Conservation (phyloP, 371 early-diverging fungal species). For the Conidiobolus incongruus region DNA sequence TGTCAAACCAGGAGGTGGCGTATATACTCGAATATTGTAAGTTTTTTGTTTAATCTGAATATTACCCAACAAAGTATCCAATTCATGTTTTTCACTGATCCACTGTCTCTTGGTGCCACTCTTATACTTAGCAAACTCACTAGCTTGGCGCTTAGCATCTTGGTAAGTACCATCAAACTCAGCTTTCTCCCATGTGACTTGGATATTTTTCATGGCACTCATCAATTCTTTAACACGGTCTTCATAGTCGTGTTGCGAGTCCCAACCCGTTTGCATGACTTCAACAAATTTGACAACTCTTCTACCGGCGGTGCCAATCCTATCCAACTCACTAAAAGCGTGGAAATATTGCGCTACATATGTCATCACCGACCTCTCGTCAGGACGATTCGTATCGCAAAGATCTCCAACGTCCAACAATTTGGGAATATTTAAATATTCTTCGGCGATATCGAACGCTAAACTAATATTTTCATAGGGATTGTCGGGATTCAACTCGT, state of each 20-base stretch:
- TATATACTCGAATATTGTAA: constrained; percentile 65
- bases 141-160: constrained; percentile 47
- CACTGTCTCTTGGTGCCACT: constrained; percentile 55
- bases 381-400: constrained; percentile 81
- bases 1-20: constrained; percentile 52
- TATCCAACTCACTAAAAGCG: constrained; percentile 72
- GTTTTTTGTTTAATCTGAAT: constrained; percentile 88
- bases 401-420: constrained; percentile 91
- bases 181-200: constrained; percentile 36
- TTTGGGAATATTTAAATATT: constrained; percentile 69
- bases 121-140: constrained; percentile 63
- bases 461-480: constrained; percentile 72
- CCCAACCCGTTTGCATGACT: constrained; percentile 60
- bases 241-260: constrained; percentile 82
- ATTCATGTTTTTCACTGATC: constrained; percentile 73
- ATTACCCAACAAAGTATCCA: constrained; percentile 72
- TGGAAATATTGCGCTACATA: constrained; percentile 98
- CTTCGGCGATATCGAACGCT: constrained; percentile 88
- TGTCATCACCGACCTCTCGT: constrained; percentile 94
- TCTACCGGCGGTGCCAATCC: constrained; percentile 71
- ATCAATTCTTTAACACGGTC: constrained; percentile 31
- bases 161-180: constrained; percentile 37
- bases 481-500: constrained; percentile 57
- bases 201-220: constrained; percentile 28
- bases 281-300: constrained; percentile 81